Base-by-base conservation (phyloP, 78 protist species). In the Dictyostelium purpureum region DNA sequence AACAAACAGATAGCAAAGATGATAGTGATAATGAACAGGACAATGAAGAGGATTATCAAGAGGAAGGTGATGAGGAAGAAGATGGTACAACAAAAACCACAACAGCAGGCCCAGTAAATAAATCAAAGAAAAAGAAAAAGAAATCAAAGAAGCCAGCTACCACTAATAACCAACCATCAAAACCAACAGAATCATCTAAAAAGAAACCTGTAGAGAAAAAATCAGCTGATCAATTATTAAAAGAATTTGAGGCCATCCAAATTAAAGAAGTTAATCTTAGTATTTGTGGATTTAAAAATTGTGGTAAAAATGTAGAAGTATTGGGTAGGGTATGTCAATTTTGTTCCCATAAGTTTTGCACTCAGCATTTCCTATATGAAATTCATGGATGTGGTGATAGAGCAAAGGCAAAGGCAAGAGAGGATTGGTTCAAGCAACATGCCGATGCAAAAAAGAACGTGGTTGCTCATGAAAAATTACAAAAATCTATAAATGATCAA, bases 351-450 rank as follows among this genome's bases (percentile, higher is more conserved):
- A 78, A 71, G 33, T 88, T 26, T 70, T 88, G 94, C 38, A 79
- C 77, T 33, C 79, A 76, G 18, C 94, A 88, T 33, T 71, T 75
- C 26, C 28, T 90, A 21, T 79, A 38, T 70, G 95, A 92, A 92
- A 80, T 92, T 24, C 95, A 92, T 63, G 95, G 95, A 11, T 92
- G 95, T 74, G 95, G 95, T 16, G 95, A 80, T 16, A 76, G 45
- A 51, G 95, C 91, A 5, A 92, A 83, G 40, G 49, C 28, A 2
- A 83, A 92, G 28, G 95, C 95, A 21, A 92, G 95, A 80, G 57
- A 70, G 3, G 88, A 79, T 51, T 92, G 95, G 95, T 79, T 88
- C 24, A 79, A 79, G 31, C 71, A 78, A 24, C 45, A 88, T 88
- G 82, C 56, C 7, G 65, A 88, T 18, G 42, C 26, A n/a, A 57